Evolutionary conservation across 2,329 filamentous ascomycete species (phyloP).

Genomic region (Paecilomyces sp.): DNA sequence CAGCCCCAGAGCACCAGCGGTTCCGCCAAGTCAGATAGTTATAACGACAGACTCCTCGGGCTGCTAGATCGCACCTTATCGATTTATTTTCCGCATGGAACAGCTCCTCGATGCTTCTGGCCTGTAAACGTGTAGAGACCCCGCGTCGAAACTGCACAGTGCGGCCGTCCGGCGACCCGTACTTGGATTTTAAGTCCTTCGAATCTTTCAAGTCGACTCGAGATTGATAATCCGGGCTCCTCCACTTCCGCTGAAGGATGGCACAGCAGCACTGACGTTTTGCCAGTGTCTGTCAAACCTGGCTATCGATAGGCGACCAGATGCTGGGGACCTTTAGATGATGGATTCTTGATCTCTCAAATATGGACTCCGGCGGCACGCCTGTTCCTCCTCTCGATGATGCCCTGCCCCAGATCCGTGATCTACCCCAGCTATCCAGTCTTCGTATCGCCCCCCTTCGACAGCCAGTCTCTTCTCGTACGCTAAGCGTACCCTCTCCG

Average conservation of each 20-base stretch:
- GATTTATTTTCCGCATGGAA: neutral
- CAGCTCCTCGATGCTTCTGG: neutral
- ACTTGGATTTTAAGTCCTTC: neutral
- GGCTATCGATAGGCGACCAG: neutral
- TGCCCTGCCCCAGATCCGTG: slow-evolving; percentile 29
- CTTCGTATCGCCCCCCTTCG: slow-evolving; percentile 43
- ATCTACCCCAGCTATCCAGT: slow-evolving; percentile 34
- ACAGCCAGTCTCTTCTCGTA: slow-evolving; percentile 36
- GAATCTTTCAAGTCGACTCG: neutral
- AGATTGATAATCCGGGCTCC: neutral
- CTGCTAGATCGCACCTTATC: neutral
- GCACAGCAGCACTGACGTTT: neutral
- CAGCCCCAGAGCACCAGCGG: neutral
- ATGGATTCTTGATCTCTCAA: slow-evolving; percentile 10
- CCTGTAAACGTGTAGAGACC: neutral
- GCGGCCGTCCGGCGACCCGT: neutral
- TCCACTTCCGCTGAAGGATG: neutral
- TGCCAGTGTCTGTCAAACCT: neutral
- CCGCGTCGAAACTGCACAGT: neutral
- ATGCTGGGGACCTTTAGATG: neutral
- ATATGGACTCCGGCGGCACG: slow-evolving; percentile 24
- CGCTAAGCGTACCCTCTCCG: slow-evolving; percentile 34
- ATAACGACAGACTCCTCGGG: neutral
- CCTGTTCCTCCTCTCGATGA: slow-evolving; percentile 33
- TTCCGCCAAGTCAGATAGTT: neutral